Conservation (phyloP, 1,139 yeast species). For the Sugiyamaella neomexicana region DNA sequence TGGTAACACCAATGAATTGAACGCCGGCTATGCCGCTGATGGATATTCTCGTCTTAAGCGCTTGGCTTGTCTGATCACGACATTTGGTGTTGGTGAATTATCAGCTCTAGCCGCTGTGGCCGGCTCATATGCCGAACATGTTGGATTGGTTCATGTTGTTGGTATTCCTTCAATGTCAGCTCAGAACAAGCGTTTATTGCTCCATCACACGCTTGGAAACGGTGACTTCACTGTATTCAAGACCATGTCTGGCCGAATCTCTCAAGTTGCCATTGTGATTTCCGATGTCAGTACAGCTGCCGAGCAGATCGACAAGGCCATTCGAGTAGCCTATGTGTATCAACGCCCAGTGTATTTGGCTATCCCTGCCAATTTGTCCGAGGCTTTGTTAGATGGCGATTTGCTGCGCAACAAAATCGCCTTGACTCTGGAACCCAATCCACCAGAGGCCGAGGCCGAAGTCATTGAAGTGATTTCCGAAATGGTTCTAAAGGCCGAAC, state of each 20-base stretch:
- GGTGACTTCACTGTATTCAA: conserved; percentile 81
- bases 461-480: conserved; percentile 58
- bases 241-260: conserved; percentile 69
- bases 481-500: conserved; percentile 56
- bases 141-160: conserved; percentile 64
- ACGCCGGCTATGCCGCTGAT: conserved; percentile 64
- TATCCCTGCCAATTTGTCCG: conserved; percentile 79
- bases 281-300: conserved; percentile 66
- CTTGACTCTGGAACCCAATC: conserved; percentile 60
- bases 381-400: conserved; percentile 56
- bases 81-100: conserved; percentile 74
- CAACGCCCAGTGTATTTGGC: conserved; percentile 87
- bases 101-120: conserved; percentile 67
- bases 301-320: conserved; percentile 67
- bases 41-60: conserved; percentile 66
- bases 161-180: conserved; percentile 64
- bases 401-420: conserved; percentile 65
- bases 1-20: conserved; percentile 52
- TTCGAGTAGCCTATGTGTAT: conserved; percentile 65
- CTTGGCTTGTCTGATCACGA: conserved; percentile 59
- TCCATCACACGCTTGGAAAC: conserved; percentile 76
- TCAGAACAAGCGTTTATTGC: conserved; percentile 59
- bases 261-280: conserved; percentile 64
- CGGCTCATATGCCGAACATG: conserved; percentile 66
- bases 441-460: conserved; percentile 68